Evolutionary conservation across 169 alveolate genomes (phyloP).

Genomic region (Hepatocystis sp.): DNA sequence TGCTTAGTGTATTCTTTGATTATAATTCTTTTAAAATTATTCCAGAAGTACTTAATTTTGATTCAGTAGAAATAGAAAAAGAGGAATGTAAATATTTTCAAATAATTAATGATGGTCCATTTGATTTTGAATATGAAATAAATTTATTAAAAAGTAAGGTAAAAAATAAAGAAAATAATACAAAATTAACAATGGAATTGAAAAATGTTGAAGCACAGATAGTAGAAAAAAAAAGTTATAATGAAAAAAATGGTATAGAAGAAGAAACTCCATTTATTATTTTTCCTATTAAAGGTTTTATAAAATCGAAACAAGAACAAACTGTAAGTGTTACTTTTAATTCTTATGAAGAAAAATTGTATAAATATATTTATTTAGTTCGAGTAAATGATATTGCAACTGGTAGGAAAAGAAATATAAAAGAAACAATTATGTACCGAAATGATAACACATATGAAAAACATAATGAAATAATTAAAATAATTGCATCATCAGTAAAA

Average conservation of each 20-base stretch:
- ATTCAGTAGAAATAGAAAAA: slow-evolving; percentile 50
- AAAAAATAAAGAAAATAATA: slow-evolving; percentile 30
- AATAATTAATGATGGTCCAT: slow-evolving; percentile 60
- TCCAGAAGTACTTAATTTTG: slow-evolving; percentile 34
- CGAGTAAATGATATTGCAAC: slow-evolving; percentile 25
- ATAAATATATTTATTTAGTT: slow-evolving; percentile 51
- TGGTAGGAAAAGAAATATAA: neutral
- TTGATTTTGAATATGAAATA: slow-evolving; percentile 58
- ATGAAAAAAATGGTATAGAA: neutral
- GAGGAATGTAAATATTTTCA: slow-evolving; percentile 60
- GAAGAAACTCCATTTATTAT: slow-evolving; percentile 33
- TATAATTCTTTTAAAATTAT: slow-evolving; percentile 47
- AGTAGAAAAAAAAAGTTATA: neutral
- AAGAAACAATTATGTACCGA: slow-evolving; percentile 1
- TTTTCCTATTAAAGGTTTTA: slow-evolving; percentile 31
- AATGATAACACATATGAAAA: neutral
- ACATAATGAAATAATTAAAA: slow-evolving; percentile 27
- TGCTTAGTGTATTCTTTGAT: slow-evolving; percentile 47
- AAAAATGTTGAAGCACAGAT: neutral
- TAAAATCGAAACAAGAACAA: slow-evolving; percentile 65
- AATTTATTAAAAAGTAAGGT: slow-evolving; percentile 42
- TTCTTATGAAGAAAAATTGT: slow-evolving; percentile 56
- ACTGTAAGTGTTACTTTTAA: slow-evolving; percentile 45
- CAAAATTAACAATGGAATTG: neutral
- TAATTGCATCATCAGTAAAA: slow-evolving; percentile 61